Evolutionary conservation across 257 asterid genomes (phyloP).

Genomic region (Rauvolfia tetraphylla): DNA sequence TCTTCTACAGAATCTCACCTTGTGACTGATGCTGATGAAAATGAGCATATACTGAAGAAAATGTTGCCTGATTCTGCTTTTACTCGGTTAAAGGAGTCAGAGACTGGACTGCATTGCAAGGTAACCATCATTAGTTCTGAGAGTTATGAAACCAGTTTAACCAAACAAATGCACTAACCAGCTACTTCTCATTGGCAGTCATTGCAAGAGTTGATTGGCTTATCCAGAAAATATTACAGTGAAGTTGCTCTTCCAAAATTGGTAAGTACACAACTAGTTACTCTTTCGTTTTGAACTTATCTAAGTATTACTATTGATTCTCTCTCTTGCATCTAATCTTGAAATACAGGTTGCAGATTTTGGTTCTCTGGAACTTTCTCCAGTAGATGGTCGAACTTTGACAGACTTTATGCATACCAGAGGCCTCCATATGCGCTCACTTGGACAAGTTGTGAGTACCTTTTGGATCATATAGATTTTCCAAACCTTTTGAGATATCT

Average conservation of each 20-base stretch:
- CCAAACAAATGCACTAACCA: conserved; percentile 30
- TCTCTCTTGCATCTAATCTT: conserved; percentile 22
- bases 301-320: conserved; percentile 9
- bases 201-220: conserved; percentile 62
- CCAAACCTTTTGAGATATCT: conserved; percentile 7
- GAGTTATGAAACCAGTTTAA: conserved; percentile 7
- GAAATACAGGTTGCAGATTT: conserved; percentile 87
- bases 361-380: conserved; percentile 98
- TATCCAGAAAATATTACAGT: conserved; percentile 66
- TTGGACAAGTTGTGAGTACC: conserved; percentile 90
- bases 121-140: conserved; percentile 30
- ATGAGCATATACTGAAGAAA: conserved; percentile 55
- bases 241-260: conserved; percentile 94
- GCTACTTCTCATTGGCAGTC: conserved; percentile 50
- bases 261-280: conserved; percentile 37
- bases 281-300: conserved; percentile 9
- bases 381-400: conserved; percentile 95
- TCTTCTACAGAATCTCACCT: conserved; percentile 43
- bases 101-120: conserved; percentile 88
- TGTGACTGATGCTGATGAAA: conserved; percentile 47
- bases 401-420: conserved; percentile 99
- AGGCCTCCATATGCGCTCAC: conserved; percentile 98
- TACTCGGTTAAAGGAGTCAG: conserved; percentile 73
- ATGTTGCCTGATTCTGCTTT: conserved; percentile 70
- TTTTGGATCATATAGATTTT: conserved; percentile 10